A percentile compares a stretch with the other conserved stretches of the same genome.
Conservation (phyloP, 192 early-diverging fungal genomes). For the Pecoramyces ruminantium region DNA sequence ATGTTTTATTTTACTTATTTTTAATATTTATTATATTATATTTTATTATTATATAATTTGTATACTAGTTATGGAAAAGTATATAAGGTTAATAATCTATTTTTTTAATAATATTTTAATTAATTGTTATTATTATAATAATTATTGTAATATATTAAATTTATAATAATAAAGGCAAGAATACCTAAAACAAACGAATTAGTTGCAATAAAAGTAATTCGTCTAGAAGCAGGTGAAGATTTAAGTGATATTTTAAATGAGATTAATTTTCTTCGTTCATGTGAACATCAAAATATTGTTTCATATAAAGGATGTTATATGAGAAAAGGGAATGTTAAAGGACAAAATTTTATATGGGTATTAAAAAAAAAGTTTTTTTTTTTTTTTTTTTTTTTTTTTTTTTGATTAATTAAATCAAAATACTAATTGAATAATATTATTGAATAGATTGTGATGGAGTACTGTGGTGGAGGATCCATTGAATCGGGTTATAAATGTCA, state of each 20-base stretch:
- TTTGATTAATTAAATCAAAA: too few relatives aligned
- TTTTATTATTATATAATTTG: too few relatives aligned
- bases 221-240: conserved; percentile 34
- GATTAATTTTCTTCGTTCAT: conserved; percentile 38
- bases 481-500: conserved; percentile 31
- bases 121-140: too few relatives aligned
- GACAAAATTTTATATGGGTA: conserved; percentile 33
- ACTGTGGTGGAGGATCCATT: conserved; percentile 36
- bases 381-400: neutral
- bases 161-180: conserved; percentile 9
- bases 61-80: conserved; percentile 29
- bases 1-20: neutral
- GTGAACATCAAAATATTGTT: conserved; percentile 32
- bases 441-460: conserved; percentile 37
- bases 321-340: conserved; percentile 23
- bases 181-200: conserved; percentile 11
- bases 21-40: too few relatives aligned
- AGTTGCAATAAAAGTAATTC: conserved; percentile 36
- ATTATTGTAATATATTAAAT: too few relatives aligned
- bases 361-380: neutral
- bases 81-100: conserved; percentile 22
- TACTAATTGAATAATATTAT: too few relatives aligned
- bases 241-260: conserved; percentile 37
- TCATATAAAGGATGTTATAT: conserved; percentile 35
- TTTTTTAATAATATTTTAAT: too few relatives aligned